Evolutionary conservation across 169 alveolate species (phyloP).

Genomic region (Blepharisma undulans): DNA sequence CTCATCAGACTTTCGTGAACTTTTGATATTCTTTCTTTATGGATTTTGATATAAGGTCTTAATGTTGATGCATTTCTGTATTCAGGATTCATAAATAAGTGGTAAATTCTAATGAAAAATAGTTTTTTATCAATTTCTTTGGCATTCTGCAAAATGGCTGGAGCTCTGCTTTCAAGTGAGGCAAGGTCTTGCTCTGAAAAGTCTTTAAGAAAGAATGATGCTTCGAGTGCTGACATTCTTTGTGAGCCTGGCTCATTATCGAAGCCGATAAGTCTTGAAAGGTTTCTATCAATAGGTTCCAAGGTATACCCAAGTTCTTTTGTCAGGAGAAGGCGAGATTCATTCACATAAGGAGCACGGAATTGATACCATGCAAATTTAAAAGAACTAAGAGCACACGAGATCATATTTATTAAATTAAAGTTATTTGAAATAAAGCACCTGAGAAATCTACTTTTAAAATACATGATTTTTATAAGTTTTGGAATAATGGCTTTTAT

Average conservation of each 20-base stretch:
- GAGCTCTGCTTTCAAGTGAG: not conserved
- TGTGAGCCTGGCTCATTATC: not conserved
- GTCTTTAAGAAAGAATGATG: not conserved
- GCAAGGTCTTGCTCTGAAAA: constrained; percentile 8
- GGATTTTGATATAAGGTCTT: not conserved
- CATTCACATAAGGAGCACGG: not conserved
- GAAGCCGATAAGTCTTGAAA: not conserved
- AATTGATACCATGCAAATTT: not conserved
- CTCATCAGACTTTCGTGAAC: not conserved
- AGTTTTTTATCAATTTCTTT: not conserved
- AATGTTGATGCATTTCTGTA: not conserved
- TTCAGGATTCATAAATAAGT: not conserved
- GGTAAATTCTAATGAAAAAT: not conserved
- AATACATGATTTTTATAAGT: not conserved
- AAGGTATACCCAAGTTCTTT: not conserved
- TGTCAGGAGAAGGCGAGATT: not conserved
- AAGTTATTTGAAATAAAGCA: too few relatives aligned
- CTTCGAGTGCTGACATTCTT: constrained; percentile 6
- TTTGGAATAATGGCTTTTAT: not conserved
- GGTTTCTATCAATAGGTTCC: not conserved
- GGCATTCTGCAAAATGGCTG: not conserved
- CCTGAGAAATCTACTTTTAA: not conserved
- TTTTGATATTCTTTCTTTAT: not conserved
- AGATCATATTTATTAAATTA: not conserved
- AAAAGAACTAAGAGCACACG: not conserved